phyloP scores from a whole-genome alignment of 2,329 filamentous ascomycete species.

The Penicillium brasilianum region DNA sequence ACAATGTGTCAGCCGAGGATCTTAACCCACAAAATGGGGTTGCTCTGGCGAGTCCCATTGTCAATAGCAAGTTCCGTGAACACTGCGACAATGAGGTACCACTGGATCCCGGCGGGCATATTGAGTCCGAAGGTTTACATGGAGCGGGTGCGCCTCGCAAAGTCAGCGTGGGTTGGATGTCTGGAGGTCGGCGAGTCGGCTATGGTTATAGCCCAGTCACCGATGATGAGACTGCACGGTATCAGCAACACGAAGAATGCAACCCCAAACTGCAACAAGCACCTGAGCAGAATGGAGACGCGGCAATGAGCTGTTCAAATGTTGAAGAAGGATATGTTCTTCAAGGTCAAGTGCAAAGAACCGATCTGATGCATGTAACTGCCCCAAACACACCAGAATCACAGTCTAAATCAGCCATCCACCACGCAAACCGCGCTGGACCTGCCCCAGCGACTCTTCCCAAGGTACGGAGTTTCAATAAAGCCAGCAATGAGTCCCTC shows the following conservation, averaged over 20 bases:
- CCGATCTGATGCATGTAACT: neutral
- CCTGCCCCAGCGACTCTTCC: neutral
- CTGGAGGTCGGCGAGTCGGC: constrained; percentile 45
- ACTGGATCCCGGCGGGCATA: neutral
- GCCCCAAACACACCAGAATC: neutral
- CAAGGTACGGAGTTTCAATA: neutral
- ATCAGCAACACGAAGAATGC: constrained; percentile 2
- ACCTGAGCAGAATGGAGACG: neutral
- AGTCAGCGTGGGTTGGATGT: constrained; percentile 50
- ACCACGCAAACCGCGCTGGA: neutral
- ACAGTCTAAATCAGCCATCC: neutral
- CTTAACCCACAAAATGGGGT: neutral
- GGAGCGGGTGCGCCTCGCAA: constrained; percentile 33
- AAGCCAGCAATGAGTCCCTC: constrained; percentile 1
- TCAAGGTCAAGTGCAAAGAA: neutral
- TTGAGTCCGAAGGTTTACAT: constrained; percentile 6
- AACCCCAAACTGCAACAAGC: neutral
- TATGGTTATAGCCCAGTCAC: constrained; percentile 47
- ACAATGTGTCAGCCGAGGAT: constrained; percentile 9
- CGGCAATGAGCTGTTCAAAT: neutral
- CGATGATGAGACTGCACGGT: constrained; percentile 26
- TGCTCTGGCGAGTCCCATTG: constrained; percentile 7
- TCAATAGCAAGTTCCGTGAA: constrained; percentile 42
- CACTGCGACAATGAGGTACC: constrained; percentile 31
- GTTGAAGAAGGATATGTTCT: neutral